These are phyloP conservation scores for Sarocladium kiliense DNA, from an alignment of 2,329 filamentous ascomycete species.

Conservation along the genomic window DNA sequence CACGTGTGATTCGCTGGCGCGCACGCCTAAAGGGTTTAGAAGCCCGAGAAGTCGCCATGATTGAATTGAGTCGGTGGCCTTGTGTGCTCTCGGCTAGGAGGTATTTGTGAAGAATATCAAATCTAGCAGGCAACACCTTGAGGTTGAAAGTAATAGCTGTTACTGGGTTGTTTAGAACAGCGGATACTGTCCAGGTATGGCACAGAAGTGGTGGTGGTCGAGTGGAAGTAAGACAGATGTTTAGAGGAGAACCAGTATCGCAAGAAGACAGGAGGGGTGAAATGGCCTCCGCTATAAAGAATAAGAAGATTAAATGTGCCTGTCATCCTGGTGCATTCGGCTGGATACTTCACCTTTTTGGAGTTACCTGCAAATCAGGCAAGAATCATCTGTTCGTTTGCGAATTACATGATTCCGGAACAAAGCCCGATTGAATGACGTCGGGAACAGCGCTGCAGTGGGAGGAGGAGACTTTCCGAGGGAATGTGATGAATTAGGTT, in stretches of 20 bases:
- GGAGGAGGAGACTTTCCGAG: not conserved
- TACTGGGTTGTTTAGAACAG: too few relatives aligned
- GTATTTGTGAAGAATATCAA: too few relatives aligned
- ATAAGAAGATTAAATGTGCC: not conserved
- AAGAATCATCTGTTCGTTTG: not conserved
- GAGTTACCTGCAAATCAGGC: not conserved
- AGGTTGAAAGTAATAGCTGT: too few relatives aligned
- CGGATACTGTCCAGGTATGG: not conserved
- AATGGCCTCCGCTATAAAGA: not conserved
- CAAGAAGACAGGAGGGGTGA: not conserved
- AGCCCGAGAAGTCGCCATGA: not conserved
- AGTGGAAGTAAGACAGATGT: not conserved
- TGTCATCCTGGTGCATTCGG: not conserved
- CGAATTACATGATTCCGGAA: not conserved
- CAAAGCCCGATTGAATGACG: not conserved
- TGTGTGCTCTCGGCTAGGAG: too few relatives aligned
- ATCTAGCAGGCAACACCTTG: not conserved
- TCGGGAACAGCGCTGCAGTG: not conserved
- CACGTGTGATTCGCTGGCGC: slow-evolving; percentile 1
- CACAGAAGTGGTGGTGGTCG: not conserved
- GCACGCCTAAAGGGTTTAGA: slow-evolving; percentile 1
- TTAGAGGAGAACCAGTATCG: not conserved
- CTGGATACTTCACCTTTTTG: not conserved
- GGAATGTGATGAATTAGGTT: not conserved
- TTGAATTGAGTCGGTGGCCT: not conserved